These are phyloP conservation scores for Laguncularia racemosa DNA, from an alignment of 345 rosid species.

Conservation along the genomic window DNA sequence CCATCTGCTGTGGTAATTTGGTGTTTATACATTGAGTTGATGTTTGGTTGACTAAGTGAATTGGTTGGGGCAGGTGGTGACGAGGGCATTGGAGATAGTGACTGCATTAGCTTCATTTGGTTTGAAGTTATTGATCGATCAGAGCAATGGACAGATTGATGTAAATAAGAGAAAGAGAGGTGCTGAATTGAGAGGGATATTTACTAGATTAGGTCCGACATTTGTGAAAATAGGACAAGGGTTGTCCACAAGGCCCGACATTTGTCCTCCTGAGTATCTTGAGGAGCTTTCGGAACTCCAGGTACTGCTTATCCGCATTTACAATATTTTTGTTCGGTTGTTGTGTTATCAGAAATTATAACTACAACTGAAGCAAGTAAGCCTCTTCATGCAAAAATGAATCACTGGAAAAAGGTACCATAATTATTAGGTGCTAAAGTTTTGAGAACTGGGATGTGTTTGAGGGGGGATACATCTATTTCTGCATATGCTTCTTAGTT, in stretches of 20 bases:
- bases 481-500: no score
- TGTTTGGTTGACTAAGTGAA: not conserved
- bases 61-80: slow-evolving; percentile 34
- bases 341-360: not conserved
- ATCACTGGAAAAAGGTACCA: no score
- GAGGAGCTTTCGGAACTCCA: slow-evolving; percentile 90
- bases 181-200: slow-evolving; percentile 47
- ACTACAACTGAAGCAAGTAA: no score
- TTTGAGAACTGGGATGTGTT: no score
- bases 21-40: not conserved
- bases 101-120: slow-evolving; percentile 62
- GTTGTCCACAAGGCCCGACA: slow-evolving; percentile 88
- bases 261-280: slow-evolving; percentile 90
- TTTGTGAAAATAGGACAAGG: slow-evolving; percentile 98
- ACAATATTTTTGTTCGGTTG: not conserved
- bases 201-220: slow-evolving; percentile 88
- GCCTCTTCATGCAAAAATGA: no score
- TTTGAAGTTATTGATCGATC: slow-evolving; percentile 54
- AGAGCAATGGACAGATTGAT: slow-evolving; percentile 52
- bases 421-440: no score
- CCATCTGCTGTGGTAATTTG: no score
- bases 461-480: no score
- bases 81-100: slow-evolving; percentile 71
- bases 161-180: slow-evolving; percentile 73
- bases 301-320: slow-evolving; percentile 27